phyloP scores from a whole-genome alignment of 164 flowering plant genomes.

The Euptelea pleiosperma region DNA sequence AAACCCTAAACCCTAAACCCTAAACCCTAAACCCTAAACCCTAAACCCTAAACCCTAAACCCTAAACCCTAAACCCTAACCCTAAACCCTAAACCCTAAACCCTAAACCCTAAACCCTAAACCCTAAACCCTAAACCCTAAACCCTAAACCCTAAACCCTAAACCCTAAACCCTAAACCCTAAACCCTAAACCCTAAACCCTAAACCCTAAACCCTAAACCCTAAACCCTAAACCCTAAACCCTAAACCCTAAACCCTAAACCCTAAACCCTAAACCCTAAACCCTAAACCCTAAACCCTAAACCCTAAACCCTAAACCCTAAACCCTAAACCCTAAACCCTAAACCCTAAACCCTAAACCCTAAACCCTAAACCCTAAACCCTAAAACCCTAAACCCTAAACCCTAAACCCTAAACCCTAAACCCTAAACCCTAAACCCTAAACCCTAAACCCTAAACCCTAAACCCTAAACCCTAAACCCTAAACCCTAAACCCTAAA shows the following conservation, averaged over 20 bases:
- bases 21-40: slow-evolving; percentile 16
- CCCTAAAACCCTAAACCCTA: slow-evolving; percentile 16
- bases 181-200: slow-evolving; percentile 22
- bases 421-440: slow-evolving; percentile 13
- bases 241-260: slow-evolving; percentile 16
- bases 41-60: slow-evolving; percentile 15
- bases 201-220: slow-evolving; percentile 16
- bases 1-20: slow-evolving; percentile 17
- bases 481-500: slow-evolving; percentile 17
- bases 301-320: slow-evolving; percentile 23
- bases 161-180: slow-evolving; percentile 19
- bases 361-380: slow-evolving; percentile 18
- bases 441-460: slow-evolving; percentile 13
- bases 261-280: slow-evolving; percentile 17
- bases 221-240: slow-evolving; percentile 11
- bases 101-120: slow-evolving; percentile 6
- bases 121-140: slow-evolving; percentile 19
- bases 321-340: slow-evolving; percentile 18
- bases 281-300: slow-evolving; percentile 16
- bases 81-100: slow-evolving; percentile 5
- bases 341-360: slow-evolving; percentile 16
- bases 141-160: slow-evolving; percentile 21
- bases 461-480: slow-evolving; percentile 14
- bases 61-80: slow-evolving; percentile 10
- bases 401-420: slow-evolving; percentile 18